Conservation (phyloP, 2,329 filamentous ascomycete genomes). For the Mariannaea sp. region DNA sequence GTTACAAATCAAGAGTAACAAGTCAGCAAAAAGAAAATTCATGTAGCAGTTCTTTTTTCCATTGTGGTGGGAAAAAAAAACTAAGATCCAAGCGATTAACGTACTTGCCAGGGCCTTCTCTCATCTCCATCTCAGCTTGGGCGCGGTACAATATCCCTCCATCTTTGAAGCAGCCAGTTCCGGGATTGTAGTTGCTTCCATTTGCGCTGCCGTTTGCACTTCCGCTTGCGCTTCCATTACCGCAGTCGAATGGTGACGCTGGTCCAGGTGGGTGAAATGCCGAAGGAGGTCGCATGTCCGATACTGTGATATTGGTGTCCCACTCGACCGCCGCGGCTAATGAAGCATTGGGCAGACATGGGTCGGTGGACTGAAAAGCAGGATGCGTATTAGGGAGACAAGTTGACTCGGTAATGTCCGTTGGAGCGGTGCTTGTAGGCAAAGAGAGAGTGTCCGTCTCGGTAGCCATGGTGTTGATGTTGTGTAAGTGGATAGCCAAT, state of each 20-base stretch:
- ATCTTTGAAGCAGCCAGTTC: conserved; percentile 34
- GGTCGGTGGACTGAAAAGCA: conserved; percentile 20
- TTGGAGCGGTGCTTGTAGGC: conserved; percentile 41
- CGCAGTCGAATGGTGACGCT: conserved; percentile 4
- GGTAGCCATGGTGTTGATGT: conserved; percentile 35
- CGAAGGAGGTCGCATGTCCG: conserved; percentile 18
- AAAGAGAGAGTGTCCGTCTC: conserved; percentile 42
- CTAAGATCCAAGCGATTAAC: conserved; percentile 11
- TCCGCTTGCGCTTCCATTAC: conserved; percentile 6
- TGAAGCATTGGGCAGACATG: conserved; percentile 21
- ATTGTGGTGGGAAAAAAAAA: too few relatives aligned
- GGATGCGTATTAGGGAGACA: conserved; percentile 32
- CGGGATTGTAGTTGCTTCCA: conserved; percentile 4
- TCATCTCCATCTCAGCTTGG: conserved; percentile 35
- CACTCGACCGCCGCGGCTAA: conserved; percentile 33
- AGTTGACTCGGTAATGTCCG: conserved; percentile 39
- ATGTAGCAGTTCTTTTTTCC: too few relatives aligned
- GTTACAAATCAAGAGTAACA: conserved; percentile 7
- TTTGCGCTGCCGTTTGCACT: conserved; percentile 7
- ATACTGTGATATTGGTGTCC: conserved; percentile 39
- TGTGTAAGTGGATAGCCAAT: neutral
- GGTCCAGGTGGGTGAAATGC: conserved; percentile 17
- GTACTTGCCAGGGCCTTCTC: conserved; percentile 38
- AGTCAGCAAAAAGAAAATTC: conserved; percentile 31
- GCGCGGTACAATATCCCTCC: conserved; percentile 36